Evolutionary conservation across 139 green algal species (phyloP).

Genomic region (Coccomyxa sp.): DNA sequence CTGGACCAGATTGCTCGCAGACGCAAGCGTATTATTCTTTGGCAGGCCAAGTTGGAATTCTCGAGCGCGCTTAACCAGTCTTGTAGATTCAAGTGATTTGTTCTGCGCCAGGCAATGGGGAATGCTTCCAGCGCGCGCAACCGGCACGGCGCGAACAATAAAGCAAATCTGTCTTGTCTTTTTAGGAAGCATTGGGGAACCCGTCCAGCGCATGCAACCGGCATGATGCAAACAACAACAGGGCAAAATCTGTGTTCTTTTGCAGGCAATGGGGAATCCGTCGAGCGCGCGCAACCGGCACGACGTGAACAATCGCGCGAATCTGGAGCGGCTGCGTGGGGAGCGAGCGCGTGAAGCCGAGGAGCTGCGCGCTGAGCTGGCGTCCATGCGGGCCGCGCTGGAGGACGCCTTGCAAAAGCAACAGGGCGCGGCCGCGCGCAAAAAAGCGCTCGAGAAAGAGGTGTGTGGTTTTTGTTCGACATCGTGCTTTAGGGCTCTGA

Average conservation of each 20-base stretch:
- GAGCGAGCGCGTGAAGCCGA: neutral
- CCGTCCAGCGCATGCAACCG: neutral
- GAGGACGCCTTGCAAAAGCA: constrained; percentile 20
- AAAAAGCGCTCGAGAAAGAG: constrained; percentile 26
- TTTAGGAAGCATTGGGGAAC: neutral
- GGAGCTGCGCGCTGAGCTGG: neutral
- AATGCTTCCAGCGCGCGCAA: neutral
- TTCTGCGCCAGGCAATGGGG: neutral
- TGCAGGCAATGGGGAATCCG: no score
- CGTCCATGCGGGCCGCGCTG: neutral
- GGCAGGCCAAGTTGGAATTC: neutral
- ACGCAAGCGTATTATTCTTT: neutral
- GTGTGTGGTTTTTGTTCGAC: no score
- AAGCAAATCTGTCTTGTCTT: no score
- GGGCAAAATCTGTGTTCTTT: neutral
- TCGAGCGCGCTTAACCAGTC: neutral
- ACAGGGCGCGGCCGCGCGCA: constrained; percentile 22
- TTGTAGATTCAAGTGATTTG: neutral
- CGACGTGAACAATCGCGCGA: neutral
- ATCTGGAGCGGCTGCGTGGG: neutral
- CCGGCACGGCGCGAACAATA: neutral
- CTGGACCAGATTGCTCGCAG: no score
- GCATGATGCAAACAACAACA: neutral
- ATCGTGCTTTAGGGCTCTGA: neutral
- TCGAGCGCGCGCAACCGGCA: neutral